Base-by-base conservation (phyloP, 2,329 filamentous ascomycete genomes). In the Neonectria magnoliae region DNA sequence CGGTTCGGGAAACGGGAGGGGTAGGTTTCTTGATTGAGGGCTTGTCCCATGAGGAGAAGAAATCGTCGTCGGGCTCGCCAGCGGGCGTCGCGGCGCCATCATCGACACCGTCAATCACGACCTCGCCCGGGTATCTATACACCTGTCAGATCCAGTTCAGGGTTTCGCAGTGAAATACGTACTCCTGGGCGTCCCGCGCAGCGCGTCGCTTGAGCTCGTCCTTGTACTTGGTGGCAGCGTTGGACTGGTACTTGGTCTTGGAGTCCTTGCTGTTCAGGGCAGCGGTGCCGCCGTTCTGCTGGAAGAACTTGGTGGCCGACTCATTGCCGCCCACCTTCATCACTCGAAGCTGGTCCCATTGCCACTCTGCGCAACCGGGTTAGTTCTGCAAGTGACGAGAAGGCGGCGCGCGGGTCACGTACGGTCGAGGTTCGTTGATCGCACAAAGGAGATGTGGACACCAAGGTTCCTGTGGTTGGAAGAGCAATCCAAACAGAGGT, bases 271-370 rank as follows among this genome's bases (percentile, higher is more conserved):
- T 98, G 72, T 93, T 93, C 66, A 99, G 88, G 60, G 95, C 95
- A 54, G 95, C 94, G 44, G 93, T 94, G 66, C 96, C 96, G 68
- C 96, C 96, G 78, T 99, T 96, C 73, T 93, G 91, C 82, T 98
- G 94, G 85, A 98, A 99, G 85, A 93, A 99, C 82, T 97, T 98
- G 76, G 94, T 98, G 53, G 96, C 96, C 63, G 94, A 97, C 82
- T 98, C 95, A 77, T 99, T 99, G 62, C 96, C 96, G 70, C 96
- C 96, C 16, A 98, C 94, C 83, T 99, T 99, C 95, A 99, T 98
- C 62, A 95, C 82, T 57, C 96, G 92, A 65, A 99, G 87, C 80
- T 99, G 96, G 72, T 98, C 94, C 96, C 96, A 99, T 92, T 98
- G 94, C 96, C 96, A 99, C 84, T 93, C 91, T 93, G 74, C 41